These are phyloP conservation scores for Russula emetica DNA, from an alignment of 768 basidiomycete species.

Conservation along the genomic window DNA sequence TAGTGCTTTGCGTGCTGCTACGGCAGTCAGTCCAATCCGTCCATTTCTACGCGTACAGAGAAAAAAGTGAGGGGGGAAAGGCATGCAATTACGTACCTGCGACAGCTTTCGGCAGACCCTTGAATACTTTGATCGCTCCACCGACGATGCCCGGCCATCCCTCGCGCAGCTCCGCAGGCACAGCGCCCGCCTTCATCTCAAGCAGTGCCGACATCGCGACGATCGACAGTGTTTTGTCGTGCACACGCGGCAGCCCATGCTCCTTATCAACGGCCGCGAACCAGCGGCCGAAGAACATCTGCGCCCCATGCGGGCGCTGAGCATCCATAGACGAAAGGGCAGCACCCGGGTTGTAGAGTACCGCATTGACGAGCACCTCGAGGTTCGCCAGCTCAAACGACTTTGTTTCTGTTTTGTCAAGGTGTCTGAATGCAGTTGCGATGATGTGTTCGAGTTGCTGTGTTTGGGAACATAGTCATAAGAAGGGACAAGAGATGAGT, in stretches of 20 bases:
- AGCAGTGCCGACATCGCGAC: constrained; percentile 71
- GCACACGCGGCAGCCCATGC: constrained; percentile 69
- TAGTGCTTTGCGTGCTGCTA: constrained; percentile 54
- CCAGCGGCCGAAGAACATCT: constrained; percentile 82
- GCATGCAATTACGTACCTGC: constrained; percentile 45
- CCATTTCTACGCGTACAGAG: neutral
- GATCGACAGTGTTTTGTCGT: constrained; percentile 84
- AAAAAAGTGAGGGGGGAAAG: neutral
- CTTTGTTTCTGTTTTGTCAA: constrained; percentile 59
- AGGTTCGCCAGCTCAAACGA: constrained; percentile 72
- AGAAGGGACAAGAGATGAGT: neutral
- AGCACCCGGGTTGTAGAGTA: constrained; percentile 79
- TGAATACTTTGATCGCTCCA: constrained; percentile 69
- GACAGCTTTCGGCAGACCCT: constrained; percentile 71
- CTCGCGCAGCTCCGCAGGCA: constrained; percentile 58
- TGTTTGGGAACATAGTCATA: constrained; percentile 8
- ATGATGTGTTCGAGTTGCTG: constrained; percentile 67
- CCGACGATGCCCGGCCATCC: constrained; percentile 76
- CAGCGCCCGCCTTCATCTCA: constrained; percentile 54
- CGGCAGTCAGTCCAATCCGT: constrained; percentile 1
- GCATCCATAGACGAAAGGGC: constrained; percentile 72
- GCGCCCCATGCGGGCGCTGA: constrained; percentile 53
- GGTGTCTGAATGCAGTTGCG: constrained; percentile 51
- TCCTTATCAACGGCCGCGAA: constrained; percentile 64
- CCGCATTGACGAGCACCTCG: constrained; percentile 75